These are phyloP conservation scores for Trypanosoma conorhini DNA, from an alignment of 208 protist genomes.

Conservation along the genomic window DNA sequence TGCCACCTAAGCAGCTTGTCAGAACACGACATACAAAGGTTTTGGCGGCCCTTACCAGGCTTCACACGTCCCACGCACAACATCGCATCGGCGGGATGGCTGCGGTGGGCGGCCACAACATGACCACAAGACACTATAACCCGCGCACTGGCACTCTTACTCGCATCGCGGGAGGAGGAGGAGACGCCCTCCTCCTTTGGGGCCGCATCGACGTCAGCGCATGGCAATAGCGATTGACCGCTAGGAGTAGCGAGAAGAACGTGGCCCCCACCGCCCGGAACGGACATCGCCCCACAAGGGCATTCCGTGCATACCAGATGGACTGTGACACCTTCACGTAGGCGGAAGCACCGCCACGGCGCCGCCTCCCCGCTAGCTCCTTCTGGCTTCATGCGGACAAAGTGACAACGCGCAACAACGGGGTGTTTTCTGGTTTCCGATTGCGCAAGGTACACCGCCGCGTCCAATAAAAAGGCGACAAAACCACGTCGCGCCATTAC, in stretches of 20 bases:
- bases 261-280: conserved; percentile 45
- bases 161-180: background rate
- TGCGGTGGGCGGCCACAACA: conserved; percentile 50
- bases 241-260: conserved; percentile 52
- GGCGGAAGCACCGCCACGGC: conserved; percentile 23
- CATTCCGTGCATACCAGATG: conserved; percentile 76
- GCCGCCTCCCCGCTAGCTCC: background rate
- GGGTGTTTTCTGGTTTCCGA: conserved; percentile 12
- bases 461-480: conserved; percentile 65
- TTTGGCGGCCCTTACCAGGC: conserved; percentile 75
- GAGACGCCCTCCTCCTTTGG: background rate
- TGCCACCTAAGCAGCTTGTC: conserved; percentile 90
- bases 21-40: conserved; percentile 88
- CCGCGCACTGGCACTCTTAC: background rate
- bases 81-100: conserved; percentile 26
- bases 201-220: background rate
- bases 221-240: conserved; percentile 13
- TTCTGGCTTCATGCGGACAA: background rate
- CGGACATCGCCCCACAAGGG: conserved; percentile 70
- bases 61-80: conserved; percentile 59
- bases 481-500: conserved; percentile 81
- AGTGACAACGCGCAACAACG: conserved; percentile 19
- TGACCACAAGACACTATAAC: conserved; percentile 25
- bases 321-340: conserved; percentile 39
- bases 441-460: conserved; percentile 16